Evolutionary conservation across 2,329 filamentous ascomycete species (phyloP).

Genomic region (Byssochlamys sp.): DNA sequence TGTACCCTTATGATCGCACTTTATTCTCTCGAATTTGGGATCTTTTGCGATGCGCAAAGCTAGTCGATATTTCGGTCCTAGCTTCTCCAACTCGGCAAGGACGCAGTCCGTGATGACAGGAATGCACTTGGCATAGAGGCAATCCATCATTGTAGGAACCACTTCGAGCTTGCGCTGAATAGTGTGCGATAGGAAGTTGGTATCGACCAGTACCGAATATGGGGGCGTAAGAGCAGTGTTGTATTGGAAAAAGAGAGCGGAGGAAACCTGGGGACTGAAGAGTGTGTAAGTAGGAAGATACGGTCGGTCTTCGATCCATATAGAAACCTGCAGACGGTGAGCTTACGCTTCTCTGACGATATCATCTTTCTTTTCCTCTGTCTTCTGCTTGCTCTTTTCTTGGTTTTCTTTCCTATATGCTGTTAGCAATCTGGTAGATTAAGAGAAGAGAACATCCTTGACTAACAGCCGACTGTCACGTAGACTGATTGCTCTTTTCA

Average conservation of each 20-base stretch:
- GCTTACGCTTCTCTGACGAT: slow-evolving; percentile 64
- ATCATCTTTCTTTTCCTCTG: slow-evolving; percentile 52
- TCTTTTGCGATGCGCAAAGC: slow-evolving; percentile 79
- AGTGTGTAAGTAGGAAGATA: slow-evolving; percentile 3
- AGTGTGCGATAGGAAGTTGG: slow-evolving; percentile 84
- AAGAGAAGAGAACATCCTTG: not conserved
- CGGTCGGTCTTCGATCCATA: not conserved
- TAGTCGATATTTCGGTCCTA: slow-evolving; percentile 79
- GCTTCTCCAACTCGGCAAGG: slow-evolving; percentile 78
- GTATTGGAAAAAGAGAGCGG: slow-evolving; percentile 77
- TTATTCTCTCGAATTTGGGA: slow-evolving; percentile 73
- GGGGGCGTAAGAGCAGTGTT: slow-evolving; percentile 79
- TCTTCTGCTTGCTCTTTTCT: slow-evolving; percentile 49
- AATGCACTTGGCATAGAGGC: slow-evolving; percentile 80
- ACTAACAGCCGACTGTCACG: slow-evolving; percentile 60
- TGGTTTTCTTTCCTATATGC: slow-evolving; percentile 59
- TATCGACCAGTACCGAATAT: slow-evolving; percentile 72
- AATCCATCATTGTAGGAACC: slow-evolving; percentile 83
- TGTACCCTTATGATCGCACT: slow-evolving; percentile 82
- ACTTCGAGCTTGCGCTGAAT: slow-evolving; percentile 84
- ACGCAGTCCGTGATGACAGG: slow-evolving; percentile 78
- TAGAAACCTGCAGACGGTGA: not conserved
- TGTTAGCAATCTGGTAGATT: not conserved
- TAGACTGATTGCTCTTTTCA: slow-evolving; percentile 75
- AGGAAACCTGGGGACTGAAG: slow-evolving; percentile 62